Percentiles rank a stretch among this genome's conserved stretches.
These are phyloP conservation scores for Yarrowia bubula DNA, from an alignment of 805 yeast species.

Conservation along the genomic window DNA sequence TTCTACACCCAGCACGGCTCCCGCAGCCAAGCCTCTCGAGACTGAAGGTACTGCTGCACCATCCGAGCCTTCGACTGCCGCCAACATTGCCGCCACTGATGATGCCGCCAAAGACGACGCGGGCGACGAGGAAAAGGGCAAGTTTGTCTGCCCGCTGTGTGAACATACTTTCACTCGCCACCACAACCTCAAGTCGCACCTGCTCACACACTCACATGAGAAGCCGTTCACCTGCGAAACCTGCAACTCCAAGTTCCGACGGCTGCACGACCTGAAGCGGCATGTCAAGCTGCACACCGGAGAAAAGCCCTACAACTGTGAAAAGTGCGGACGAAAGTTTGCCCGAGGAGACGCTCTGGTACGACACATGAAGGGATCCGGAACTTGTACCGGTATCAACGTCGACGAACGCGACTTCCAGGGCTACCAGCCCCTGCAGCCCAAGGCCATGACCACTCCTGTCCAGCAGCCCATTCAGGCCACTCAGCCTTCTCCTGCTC, in stretches of 20 bases:
- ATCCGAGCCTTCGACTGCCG: not conserved
- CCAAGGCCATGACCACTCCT: slow-evolving; percentile 3
- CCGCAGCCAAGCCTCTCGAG: not conserved
- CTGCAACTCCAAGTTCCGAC: slow-evolving; percentile 62
- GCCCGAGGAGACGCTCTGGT: slow-evolving; percentile 75
- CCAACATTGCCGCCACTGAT: not conserved
- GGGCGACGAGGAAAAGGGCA: slow-evolving; percentile 24
- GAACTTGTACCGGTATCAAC: slow-evolving; percentile 35
- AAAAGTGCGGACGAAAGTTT: slow-evolving; percentile 59
- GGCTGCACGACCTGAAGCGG: slow-evolving; percentile 73
- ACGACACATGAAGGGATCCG: slow-evolving; percentile 57
- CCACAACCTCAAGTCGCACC: slow-evolving; percentile 72
- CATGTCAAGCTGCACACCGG: slow-evolving; percentile 77
- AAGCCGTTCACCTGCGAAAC: slow-evolving; percentile 63
- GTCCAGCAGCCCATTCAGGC: not conserved
- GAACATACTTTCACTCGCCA: slow-evolving; percentile 64
- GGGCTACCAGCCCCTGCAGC: slow-evolving; percentile 12
- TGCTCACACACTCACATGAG: slow-evolving; percentile 61
- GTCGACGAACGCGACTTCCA: slow-evolving; percentile 24
- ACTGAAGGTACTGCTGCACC: not conserved
- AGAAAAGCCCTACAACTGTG: slow-evolving; percentile 64
- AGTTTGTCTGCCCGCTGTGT: slow-evolving; percentile 57
- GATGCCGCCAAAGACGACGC: not conserved
- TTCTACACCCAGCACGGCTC: not conserved
- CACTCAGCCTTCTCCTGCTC: not conserved